A percentile compares a stretch with the other conserved stretches of the same genome.
phyloP scores from a whole-genome alignment of 2,329 filamentous ascomycete species.

The Cercospora canescens region DNA sequence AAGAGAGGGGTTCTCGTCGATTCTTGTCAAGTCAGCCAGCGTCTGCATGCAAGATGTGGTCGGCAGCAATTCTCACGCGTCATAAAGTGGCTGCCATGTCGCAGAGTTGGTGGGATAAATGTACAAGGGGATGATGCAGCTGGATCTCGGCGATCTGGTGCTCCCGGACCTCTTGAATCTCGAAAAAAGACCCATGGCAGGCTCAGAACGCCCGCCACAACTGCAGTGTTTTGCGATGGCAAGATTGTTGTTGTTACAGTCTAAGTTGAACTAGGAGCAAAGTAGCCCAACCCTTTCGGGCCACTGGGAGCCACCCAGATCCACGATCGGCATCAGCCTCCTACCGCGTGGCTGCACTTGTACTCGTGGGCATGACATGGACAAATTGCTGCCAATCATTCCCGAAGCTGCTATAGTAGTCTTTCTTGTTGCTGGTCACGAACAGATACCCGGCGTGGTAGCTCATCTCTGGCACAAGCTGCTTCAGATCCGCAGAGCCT shows the following conservation, averaged over 20 bases:
- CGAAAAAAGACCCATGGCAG: conserved; percentile 10
- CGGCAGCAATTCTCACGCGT: conserved; percentile 8
- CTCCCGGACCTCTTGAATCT: conserved; percentile 4
- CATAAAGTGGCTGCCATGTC: conserved; percentile 25
- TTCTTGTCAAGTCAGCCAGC: conserved; percentile 7
- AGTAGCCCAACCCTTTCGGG: neutral
- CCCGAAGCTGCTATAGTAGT: conserved; percentile 21
- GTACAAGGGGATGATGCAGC: conserved; percentile 25
- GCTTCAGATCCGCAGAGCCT: conserved; percentile 14
- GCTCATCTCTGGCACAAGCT: conserved; percentile 18
- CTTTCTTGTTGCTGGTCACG: conserved; percentile 14
- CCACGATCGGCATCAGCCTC: neutral
- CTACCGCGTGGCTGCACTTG: conserved; percentile 2
- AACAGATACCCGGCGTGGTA: conserved; percentile 20
- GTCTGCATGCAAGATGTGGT: neutral
- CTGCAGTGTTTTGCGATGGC: neutral
- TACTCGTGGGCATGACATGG: conserved; percentile 11
- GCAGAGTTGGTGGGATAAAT: conserved; percentile 23
- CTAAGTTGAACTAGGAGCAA: neutral
- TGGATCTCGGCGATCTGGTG: conserved; percentile 17
- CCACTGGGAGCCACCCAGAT: neutral
- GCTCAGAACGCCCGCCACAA: neutral
- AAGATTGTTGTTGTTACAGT: neutral
- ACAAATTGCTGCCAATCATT: conserved; percentile 21
- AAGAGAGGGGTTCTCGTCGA: conserved; percentile 23